Percentiles rank a stretch among this genome's conserved stretches.
These are phyloP conservation scores for Trichoderma afroharzianum DNA, from an alignment of 2,329 filamentous ascomycete species.

Conservation along the genomic window DNA sequence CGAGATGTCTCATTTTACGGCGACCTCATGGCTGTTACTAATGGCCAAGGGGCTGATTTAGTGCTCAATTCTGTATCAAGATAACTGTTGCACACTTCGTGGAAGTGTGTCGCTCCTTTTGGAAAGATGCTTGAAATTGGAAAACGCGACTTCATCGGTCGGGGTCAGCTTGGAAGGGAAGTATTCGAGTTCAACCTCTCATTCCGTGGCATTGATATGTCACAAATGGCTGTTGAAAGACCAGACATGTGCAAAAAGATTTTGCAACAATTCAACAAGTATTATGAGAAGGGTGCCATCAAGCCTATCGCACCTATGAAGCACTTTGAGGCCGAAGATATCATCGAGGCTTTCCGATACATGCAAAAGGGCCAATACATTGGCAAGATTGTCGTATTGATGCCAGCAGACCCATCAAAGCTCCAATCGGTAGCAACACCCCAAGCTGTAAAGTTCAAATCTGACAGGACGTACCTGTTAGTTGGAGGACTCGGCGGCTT, in stretches of 20 bases:
- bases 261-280: background rate
- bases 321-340: conserved; percentile 16
- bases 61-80: conserved; percentile 42
- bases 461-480: conserved; percentile 26
- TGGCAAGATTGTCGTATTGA: conserved; percentile 34
- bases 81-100: conserved; percentile 40
- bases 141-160: conserved; percentile 39
- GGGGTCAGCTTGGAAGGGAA: conserved; percentile 42
- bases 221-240: background rate
- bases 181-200: conserved; percentile 38
- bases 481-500: conserved; percentile 33
- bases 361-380: conserved; percentile 24
- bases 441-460: background rate
- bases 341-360: conserved; percentile 20
- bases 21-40: conserved; percentile 27
- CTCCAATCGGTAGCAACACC: background rate
- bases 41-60: conserved; percentile 33
- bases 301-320: conserved; percentile 17
- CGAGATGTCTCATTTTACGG: conserved; percentile 31
- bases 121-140: conserved; percentile 47
- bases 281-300: background rate
- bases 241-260: background rate
- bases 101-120: conserved; percentile 42
- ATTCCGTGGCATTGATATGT: conserved; percentile 33
- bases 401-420: conserved; percentile 16